Percentiles rank a stretch among this genome's conserved stretches.
Evolutionary conservation across 2,329 filamentous ascomycete species (phyloP).

Genomic region (Blastomyces emzantsi): DNA sequence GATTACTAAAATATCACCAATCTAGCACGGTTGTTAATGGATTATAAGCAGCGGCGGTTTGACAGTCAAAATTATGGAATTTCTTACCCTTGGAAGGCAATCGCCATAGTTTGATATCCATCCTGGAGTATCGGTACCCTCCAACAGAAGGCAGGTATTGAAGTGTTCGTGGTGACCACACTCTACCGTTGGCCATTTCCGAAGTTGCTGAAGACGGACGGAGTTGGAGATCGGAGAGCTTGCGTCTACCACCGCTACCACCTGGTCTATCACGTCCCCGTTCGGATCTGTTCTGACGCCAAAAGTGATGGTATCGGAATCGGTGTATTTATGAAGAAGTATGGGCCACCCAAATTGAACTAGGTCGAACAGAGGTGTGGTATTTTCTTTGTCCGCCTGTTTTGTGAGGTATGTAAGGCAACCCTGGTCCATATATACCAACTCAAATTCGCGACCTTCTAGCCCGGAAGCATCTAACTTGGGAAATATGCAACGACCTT

Average conservation of each 20-base stretch:
- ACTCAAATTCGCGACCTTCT: not conserved
- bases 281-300: slow-evolving; percentile 19
- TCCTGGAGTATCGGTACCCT: not conserved
- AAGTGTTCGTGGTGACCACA: not conserved
- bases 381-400: not conserved
- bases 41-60: not conserved
- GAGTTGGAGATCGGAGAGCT: not conserved
- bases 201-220: not conserved
- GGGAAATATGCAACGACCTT: not conserved
- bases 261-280: not conserved
- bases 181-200: not conserved
- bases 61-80: not conserved
- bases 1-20: not conserved
- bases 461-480: not conserved
- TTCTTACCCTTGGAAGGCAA: not conserved
- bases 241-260: not conserved
- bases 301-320: slow-evolving; percentile 31
- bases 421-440: not conserved
- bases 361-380: not conserved
- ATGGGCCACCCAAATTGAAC: slow-evolving; percentile 28
- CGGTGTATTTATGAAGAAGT: slow-evolving; percentile 26
- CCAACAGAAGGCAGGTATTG: not conserved
- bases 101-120: not conserved
- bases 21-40: not conserved
- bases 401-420: not conserved